Evolutionary conservation across 2,329 filamentous ascomycete species (phyloP).

Genomic region (Camillea tinctor): DNA sequence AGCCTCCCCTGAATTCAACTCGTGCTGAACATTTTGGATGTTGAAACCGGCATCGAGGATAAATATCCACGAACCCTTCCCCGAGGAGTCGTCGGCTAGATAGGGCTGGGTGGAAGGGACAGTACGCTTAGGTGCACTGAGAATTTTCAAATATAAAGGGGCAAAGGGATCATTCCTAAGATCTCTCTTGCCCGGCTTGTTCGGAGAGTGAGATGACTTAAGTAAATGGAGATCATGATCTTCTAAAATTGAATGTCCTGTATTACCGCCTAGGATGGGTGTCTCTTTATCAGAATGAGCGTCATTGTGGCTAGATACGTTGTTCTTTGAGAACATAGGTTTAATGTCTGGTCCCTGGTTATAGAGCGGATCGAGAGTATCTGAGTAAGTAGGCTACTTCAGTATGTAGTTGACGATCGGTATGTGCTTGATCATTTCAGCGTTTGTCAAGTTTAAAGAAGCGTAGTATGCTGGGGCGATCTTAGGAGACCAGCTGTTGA

Average conservation of each 20-base stretch:
- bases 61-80: constrained; percentile 1
- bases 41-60: constrained; percentile 1
- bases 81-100: neutral
- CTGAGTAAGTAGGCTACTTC: neutral
- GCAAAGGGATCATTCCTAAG: neutral
- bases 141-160: neutral
- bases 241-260: neutral
- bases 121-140: neutral
- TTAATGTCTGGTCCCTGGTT: neutral
- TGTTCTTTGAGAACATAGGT: neutral
- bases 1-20: neutral
- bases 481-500: neutral
- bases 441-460: neutral
- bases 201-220: neutral
- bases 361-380: neutral
- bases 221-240: neutral
- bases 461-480: neutral
- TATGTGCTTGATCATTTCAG: neutral
- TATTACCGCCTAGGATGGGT: neutral
- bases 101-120: neutral
- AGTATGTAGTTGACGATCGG: neutral
- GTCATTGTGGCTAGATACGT: neutral
- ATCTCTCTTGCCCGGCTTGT: neutral
- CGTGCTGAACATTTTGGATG: neutral
- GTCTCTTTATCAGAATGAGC: neutral